A percentile compares a stretch with the other conserved stretches of the same genome.
Conservation (phyloP, 495 filamentous ascomycete genomes). For the Penicillium diatomitis region DNA sequence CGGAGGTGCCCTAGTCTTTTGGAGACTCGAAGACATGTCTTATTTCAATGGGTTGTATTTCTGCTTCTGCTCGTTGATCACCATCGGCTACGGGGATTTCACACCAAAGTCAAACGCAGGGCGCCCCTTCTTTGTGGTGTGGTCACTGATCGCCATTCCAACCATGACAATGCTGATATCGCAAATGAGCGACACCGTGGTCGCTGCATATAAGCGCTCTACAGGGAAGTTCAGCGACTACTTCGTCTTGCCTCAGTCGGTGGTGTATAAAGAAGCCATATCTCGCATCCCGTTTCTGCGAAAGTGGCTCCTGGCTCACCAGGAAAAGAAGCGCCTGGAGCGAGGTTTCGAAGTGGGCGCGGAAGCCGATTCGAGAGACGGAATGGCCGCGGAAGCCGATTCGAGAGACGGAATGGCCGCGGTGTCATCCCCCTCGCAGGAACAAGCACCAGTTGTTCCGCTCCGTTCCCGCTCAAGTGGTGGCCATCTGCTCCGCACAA, state of each 20-base stretch:
- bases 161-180: slow-evolving; percentile 60
- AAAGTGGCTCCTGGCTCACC: slow-evolving; percentile 24
- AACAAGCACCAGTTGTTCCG: not conserved
- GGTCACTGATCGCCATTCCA: slow-evolving; percentile 58
- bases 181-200: slow-evolving; percentile 55
- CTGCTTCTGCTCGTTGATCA: slow-evolving; percentile 69
- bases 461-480: not conserved
- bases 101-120: slow-evolving; percentile 64
- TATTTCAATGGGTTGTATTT: slow-evolving; percentile 83
- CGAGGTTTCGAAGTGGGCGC: slow-evolving; percentile 38
- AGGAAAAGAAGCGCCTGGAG: slow-evolving; percentile 35
- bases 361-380: not conserved
- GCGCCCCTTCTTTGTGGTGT: slow-evolving; percentile 82
- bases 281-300: slow-evolving; percentile 32
- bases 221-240: slow-evolving; percentile 47
- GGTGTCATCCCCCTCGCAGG: not conserved
- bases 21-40: slow-evolving; percentile 39
- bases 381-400: not conserved
- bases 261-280: slow-evolving; percentile 36
- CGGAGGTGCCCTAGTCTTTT: slow-evolving; percentile 73
- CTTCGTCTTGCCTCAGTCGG: slow-evolving; percentile 46
- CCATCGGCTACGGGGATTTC: slow-evolving; percentile 85
- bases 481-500: slow-evolving; percentile 19
- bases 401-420: not conserved
- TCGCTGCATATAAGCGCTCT: slow-evolving; percentile 45